phyloP scores from a whole-genome alignment of 1,139 yeast genomes.

The Geotrichum fermentans region DNA sequence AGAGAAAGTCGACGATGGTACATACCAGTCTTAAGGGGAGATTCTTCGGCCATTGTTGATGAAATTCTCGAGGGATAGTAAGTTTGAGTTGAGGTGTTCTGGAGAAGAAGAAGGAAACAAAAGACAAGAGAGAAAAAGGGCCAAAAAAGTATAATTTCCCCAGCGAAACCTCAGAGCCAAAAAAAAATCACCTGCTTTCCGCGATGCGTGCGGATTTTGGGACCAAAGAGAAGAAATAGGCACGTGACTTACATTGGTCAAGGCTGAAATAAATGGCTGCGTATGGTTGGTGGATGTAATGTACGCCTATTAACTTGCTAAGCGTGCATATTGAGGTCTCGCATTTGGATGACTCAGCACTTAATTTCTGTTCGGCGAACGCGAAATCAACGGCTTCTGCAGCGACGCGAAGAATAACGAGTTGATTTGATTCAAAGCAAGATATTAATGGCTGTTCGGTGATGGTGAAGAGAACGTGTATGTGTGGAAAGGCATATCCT shows the following conservation, averaged over 20 bases:
- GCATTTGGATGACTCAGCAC: too few relatives aligned
- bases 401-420: too few relatives aligned
- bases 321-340: too few relatives aligned
- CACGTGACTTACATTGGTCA: too few relatives aligned
- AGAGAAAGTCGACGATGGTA: constrained; percentile 46
- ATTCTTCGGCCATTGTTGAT: constrained; percentile 36
- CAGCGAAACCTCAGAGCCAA: background rate
- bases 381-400: too few relatives aligned
- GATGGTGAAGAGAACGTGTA: background rate
- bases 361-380: too few relatives aligned
- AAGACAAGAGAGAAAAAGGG: background rate
- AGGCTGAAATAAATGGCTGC: too few relatives aligned
- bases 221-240: too few relatives aligned
- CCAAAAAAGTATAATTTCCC: background rate
- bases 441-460: background rate
- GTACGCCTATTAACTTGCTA: too few relatives aligned
- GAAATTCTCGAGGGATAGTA: constrained; percentile 3
- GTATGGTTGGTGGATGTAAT: too few relatives aligned
- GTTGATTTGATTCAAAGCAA: background rate
- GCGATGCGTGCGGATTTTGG: too few relatives aligned
- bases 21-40: constrained; percentile 69
- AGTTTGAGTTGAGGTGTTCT: background rate
- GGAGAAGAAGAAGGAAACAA: background rate
- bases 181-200: constrained; percentile 14
- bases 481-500: background rate